Conservation (phyloP, 192 early-diverging fungal species). For the Entomortierella chlamydospora region DNA sequence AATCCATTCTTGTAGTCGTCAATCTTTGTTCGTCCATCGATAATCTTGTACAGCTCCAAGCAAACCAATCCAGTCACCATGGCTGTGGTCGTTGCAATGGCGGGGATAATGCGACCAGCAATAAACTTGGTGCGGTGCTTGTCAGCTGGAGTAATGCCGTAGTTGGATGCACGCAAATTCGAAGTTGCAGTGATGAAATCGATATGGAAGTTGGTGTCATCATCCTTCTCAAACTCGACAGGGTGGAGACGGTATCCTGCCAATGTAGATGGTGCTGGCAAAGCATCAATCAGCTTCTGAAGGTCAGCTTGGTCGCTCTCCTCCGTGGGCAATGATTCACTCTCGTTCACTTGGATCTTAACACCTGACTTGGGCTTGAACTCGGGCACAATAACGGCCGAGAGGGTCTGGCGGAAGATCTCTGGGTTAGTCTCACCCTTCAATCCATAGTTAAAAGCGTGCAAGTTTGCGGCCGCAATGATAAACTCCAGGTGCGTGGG, state of each 20-base stretch:
- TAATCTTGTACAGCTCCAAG: slow-evolving; percentile 96
- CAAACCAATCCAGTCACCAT: slow-evolving; percentile 97
- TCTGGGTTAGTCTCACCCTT: slow-evolving; percentile 82
- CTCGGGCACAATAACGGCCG: slow-evolving; percentile 75
- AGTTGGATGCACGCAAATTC: slow-evolving; percentile 91
- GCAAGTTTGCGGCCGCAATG: slow-evolving; percentile 90
- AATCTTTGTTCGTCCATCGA: slow-evolving; percentile 80
- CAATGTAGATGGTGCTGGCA: slow-evolving; percentile 84
- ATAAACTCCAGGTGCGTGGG: slow-evolving; percentile 91
- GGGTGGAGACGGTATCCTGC: slow-evolving; percentile 89
- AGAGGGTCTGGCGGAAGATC: slow-evolving; percentile 71
- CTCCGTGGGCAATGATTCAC: slow-evolving; percentile 70
- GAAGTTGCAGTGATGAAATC: slow-evolving; percentile 99
- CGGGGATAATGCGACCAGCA: slow-evolving; percentile 92
- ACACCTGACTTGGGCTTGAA: slow-evolving; percentile 93
- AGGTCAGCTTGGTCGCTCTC: slow-evolving; percentile 68
- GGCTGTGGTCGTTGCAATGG: slow-evolving; percentile 95
- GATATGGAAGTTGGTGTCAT: slow-evolving; percentile 99
- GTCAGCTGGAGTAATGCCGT: slow-evolving; percentile 78
- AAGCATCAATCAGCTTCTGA: slow-evolving; percentile 69
- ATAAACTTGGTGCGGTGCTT: slow-evolving; percentile 89
- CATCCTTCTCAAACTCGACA: slow-evolving; percentile 99
- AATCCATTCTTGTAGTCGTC: slow-evolving; percentile 99
- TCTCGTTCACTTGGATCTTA: slow-evolving; percentile 96
- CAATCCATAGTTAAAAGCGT: slow-evolving; percentile 97